A percentile compares a stretch with the other conserved stretches of the same genome.
Evolutionary conservation across 192 early-diverging fungal genomes (phyloP).

Genomic region (Podila epigama): DNA sequence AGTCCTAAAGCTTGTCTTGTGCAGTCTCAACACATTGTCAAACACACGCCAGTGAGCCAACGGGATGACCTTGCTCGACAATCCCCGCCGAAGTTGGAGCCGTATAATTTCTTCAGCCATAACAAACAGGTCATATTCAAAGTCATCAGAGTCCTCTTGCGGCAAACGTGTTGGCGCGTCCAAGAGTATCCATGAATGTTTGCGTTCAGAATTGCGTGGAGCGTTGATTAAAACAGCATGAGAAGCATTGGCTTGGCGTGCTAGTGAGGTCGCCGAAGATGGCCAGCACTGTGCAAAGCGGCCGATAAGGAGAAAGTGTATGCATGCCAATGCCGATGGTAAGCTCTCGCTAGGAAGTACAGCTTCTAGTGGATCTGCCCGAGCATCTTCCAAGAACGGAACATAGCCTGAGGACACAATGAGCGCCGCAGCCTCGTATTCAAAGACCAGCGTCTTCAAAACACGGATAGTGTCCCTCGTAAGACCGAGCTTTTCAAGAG

Average conservation of each 20-base stretch:
- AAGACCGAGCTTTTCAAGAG: slow-evolving; percentile 16
- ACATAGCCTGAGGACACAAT: slow-evolving; percentile 14
- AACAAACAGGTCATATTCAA: slow-evolving; percentile 15
- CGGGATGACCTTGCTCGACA: not conserved
- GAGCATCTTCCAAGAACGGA: slow-evolving; percentile 15
- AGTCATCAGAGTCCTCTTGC: slow-evolving; percentile 5
- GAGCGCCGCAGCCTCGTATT: slow-evolving; percentile 7
- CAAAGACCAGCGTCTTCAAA: slow-evolving; percentile 4
- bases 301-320: slow-evolving; percentile 17
- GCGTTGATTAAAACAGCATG: not conserved
- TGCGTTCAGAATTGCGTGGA: not conserved
- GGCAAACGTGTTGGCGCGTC: not conserved
- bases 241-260: not conserved
- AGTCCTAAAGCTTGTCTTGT: not conserved
- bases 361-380: slow-evolving; percentile 6
- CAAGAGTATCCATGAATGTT: not conserved
- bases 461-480: slow-evolving; percentile 19
- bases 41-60: slow-evolving; percentile 18
- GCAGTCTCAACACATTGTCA: slow-evolving; percentile 6
- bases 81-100: slow-evolving; percentile 1
- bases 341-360: not conserved
- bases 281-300: not conserved
- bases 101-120: slow-evolving; percentile 4
- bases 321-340: slow-evolving; percentile 9
- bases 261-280: not conserved